Base-by-base conservation (phyloP, 225 moss, liverwort and hornwort species). In the Physcomitrium patens region DNA sequence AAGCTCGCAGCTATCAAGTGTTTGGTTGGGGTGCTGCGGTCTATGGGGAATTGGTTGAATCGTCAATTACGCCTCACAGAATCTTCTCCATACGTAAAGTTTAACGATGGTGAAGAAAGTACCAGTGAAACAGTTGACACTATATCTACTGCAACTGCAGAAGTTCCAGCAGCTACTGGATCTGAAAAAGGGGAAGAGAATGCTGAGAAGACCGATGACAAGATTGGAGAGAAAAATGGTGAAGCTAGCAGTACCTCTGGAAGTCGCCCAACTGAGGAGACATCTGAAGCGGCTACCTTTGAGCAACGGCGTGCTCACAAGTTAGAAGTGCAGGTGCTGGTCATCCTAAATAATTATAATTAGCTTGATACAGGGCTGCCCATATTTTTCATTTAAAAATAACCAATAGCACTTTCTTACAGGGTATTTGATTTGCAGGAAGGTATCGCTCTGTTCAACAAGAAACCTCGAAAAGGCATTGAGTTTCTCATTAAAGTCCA, bases 31-130 rank as follows among this genome's bases (percentile, higher is more conserved):
- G 99, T 99, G 59, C 77, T 99, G 69, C 86, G 99, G 77, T 99
- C 99, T 28, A 99, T 99, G 99, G 93, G 99, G 60, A 90, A 99
- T 75, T 99, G 99, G 99, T 79, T 99, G 83, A 99, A 93, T 76
- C 93, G 99, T 68, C 99, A 95, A 80, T 87, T 99, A 47, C 90
- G 93, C 61, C 84, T 99, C 49, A 81, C 90, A 66, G 99, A 99
- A 68, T 83, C 86, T 58, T 95, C 95, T 69, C 93, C 99, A 22
- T 99, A 93, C 69, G 67, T 99, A 15, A 99, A 92, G 82, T 85
- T 84, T 22, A 75, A 84, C 65, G 95, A 93, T 70, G 85, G 85
- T 55, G 99, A 99, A 54, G 95, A 95, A 24, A 82, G 44, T 70
- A 53, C 86, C 65, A 86, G 76, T 78, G 92, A 91, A 68, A 80